Base-by-base conservation (phyloP, 345 rosid genomes). In the Erodium maritimum region DNA sequence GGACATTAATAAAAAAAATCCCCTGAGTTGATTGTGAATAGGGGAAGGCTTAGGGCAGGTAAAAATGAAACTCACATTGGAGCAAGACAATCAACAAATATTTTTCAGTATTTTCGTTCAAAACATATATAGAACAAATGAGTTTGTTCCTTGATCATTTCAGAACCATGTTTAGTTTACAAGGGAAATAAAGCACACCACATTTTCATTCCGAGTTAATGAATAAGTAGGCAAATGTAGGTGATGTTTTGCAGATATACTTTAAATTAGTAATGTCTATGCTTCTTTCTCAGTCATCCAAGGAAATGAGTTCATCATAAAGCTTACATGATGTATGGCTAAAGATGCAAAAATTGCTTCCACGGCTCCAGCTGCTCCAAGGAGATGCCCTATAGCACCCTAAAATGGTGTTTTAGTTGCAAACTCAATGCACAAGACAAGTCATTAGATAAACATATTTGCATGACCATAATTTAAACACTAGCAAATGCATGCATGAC, bases 301-400 rank as follows among this genome's bases (percentile, higher is more conserved):
- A 9, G 14, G 48, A 42, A 42, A 42, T 42, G 48, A 42, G 48
- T 12, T 42, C 3, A 42, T 42, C 48, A 42, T 42, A 55, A 61
- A 25, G 61, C 84, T 69, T 68, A 89, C 99, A 24, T 77, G 77
- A 64, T 81, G 71, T 58, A 91, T 80, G 59, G 96, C 76, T 65
- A 91, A 82, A 70, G 86, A 68, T 18, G 90, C 25, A 60, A 87
- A 89, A 67, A 89, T 85, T 67, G 95, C 91, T 77, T 87, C 97
- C 60, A 87, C 91, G 1, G 99, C 94, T 67, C 96, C 90, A 52
- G 96, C 96, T 59, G 97, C 99, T 73, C 99, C 99, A 65, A 93
- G 99, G 42, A 93, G 95, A 83, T 93, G 99, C 63, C 99, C 97
- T 19, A 88, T 33, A 11, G 96, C 97, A 18, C 95, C 98, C 96